Conservation (phyloP, 2,329 filamentous ascomycete species). For the Verticillium nonalfalfae region DNA sequence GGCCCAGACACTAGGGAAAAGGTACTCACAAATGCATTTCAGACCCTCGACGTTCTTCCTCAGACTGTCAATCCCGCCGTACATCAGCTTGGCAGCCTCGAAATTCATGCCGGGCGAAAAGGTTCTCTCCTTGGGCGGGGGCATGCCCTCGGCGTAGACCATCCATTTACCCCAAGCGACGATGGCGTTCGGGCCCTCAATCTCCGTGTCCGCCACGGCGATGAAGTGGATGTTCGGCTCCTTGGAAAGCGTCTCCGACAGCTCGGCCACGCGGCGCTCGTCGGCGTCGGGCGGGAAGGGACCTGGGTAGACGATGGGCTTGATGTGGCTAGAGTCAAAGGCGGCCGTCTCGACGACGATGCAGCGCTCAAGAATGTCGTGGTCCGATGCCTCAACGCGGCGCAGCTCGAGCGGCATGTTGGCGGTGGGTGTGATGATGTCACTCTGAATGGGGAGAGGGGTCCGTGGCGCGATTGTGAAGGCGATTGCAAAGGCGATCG, state of each 20-base stretch:
- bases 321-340: background rate
- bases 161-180: slow-evolving; percentile 30
- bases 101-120: slow-evolving; percentile 22
- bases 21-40: slow-evolving; percentile 26
- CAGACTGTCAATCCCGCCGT: slow-evolving; percentile 21
- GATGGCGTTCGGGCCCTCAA: slow-evolving; percentile 16
- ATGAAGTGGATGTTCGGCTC: slow-evolving; percentile 7
- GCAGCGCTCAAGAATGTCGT: slow-evolving; percentile 12
- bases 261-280: slow-evolving; percentile 14
- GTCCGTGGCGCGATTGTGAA: too few relatives aligned
- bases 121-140: slow-evolving; percentile 13
- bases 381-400: slow-evolving; percentile 2
- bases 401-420: slow-evolving; percentile 10
- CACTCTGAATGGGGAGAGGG: too few relatives aligned
- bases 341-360: background rate
- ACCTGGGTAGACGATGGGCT: slow-evolving; percentile 18
- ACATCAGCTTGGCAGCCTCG: slow-evolving; percentile 25
- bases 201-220: slow-evolving; percentile 10
- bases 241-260: slow-evolving; percentile 12
- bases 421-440: background rate
- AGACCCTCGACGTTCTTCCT: slow-evolving; percentile 22
- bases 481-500: too few relatives aligned
- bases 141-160: slow-evolving; percentile 19
- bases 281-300: slow-evolving; percentile 17
- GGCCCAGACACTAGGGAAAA: too few relatives aligned